Evolutionary conservation across 768 basidiomycete genomes (phyloP).

Genomic region (Leccinum broughii): DNA sequence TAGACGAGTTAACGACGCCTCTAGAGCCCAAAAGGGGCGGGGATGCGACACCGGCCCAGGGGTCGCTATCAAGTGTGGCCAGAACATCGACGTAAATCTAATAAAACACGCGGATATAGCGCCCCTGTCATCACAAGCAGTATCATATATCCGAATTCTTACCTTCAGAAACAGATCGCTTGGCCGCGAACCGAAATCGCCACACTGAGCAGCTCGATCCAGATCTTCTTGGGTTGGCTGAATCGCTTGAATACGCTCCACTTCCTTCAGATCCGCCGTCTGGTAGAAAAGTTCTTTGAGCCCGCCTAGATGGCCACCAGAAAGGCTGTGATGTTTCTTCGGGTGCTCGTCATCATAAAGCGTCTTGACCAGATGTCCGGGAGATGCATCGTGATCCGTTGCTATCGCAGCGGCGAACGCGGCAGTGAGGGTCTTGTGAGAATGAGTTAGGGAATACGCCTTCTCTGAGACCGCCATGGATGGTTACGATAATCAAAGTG

Average conservation of each 20-base stretch:
- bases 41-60: constrained; percentile 56
- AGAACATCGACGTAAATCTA: constrained; percentile 67
- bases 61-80: constrained; percentile 53
- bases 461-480: constrained; percentile 32
- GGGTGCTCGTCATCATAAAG: constrained; percentile 37
- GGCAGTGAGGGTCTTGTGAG: constrained; percentile 40
- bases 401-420: constrained; percentile 40
- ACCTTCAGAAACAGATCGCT: constrained; percentile 64
- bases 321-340: constrained; percentile 29
- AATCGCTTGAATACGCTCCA: constrained; percentile 21
- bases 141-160: constrained; percentile 12
- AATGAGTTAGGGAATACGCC: constrained; percentile 34
- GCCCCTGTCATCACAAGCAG: background rate
- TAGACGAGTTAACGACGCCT: constrained; percentile 60
- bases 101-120: background rate
- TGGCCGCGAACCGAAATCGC: constrained; percentile 52
- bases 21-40: constrained; percentile 63
- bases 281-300: constrained; percentile 23
- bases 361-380: constrained; percentile 38
- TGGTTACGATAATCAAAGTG: background rate
- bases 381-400: constrained; percentile 24
- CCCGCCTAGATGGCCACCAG: constrained; percentile 15
- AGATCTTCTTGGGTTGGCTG: constrained; percentile 43
- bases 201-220: constrained; percentile 48
- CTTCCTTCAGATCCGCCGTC: constrained; percentile 15